These are phyloP conservation scores for Rhinocladiella similis DNA, from an alignment of 2,329 filamentous ascomycete genomes.

Conservation along the genomic window DNA sequence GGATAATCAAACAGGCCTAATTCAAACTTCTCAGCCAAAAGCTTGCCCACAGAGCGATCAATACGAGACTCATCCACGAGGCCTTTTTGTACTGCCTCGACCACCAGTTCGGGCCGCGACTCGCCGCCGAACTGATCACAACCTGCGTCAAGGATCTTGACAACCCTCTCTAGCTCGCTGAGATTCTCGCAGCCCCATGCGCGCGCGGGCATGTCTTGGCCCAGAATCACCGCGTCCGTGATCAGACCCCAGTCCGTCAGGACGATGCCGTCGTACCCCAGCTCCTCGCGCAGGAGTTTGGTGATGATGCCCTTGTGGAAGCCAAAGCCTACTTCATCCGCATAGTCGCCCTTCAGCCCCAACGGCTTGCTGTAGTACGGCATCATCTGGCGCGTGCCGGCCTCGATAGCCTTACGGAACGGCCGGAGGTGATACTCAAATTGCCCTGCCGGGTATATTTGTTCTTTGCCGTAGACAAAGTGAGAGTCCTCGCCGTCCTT, in stretches of 20 bases:
- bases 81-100: constrained; percentile 21
- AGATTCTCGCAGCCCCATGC: constrained; percentile 52
- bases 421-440: constrained; percentile 36
- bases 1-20: constrained; percentile 55
- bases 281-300: constrained; percentile 47
- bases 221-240: constrained; percentile 45
- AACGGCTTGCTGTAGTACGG: constrained; percentile 19
- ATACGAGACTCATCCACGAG: constrained; percentile 46
- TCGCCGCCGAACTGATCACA: constrained; percentile 57
- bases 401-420: constrained; percentile 17
- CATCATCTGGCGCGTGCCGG: constrained; percentile 17
- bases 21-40: constrained; percentile 53
- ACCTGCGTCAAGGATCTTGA: constrained; percentile 51
- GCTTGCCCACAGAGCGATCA: constrained; percentile 47
- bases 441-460: constrained; percentile 53
- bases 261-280: constrained; percentile 55
- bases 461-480: constrained; percentile 54
- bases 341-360: not conserved
- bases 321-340: constrained; percentile 40
- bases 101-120: constrained; percentile 47
- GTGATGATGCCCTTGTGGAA: constrained; percentile 56
- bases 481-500: constrained; percentile 55
- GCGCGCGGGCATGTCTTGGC: constrained; percentile 27
- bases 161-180: constrained; percentile 43
- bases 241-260: constrained; percentile 56